Evolutionary conservation across 2,329 filamentous ascomycete genomes (phyloP).

Genomic region (Alternaria postmessia): DNA sequence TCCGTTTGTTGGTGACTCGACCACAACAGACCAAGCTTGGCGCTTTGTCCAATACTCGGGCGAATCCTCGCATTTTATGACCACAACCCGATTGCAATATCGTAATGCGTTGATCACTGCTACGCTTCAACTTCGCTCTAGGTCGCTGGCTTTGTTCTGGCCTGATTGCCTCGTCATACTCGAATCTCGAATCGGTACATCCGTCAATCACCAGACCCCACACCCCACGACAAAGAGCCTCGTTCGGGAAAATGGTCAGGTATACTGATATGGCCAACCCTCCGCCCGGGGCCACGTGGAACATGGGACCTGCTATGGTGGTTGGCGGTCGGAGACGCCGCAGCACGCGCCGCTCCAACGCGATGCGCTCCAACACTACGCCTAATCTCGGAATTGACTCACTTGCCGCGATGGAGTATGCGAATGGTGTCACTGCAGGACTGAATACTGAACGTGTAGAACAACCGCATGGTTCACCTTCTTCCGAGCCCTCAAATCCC

Average conservation of each 20-base stretch:
- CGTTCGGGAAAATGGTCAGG: constrained; percentile 3
- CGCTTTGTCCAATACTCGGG: constrained; percentile 1
- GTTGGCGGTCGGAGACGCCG: constrained; percentile 31
- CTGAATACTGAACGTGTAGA: constrained; percentile 5
- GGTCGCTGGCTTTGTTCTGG: neutral
- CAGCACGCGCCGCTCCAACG: constrained; percentile 24
- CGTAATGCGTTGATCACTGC: neutral
- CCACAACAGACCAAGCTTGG: constrained; percentile 14
- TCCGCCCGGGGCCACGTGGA: constrained; percentile 4
- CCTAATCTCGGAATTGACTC: constrained; percentile 18
- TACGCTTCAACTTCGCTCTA: neutral
- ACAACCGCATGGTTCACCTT: constrained; percentile 10
- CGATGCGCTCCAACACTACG: constrained; percentile 26
- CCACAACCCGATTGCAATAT: neutral
- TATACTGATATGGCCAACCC: constrained; percentile 1
- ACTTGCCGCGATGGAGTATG: constrained; percentile 9
- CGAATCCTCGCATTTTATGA: neutral
- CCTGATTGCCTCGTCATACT: constrained; percentile 1
- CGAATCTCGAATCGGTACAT: neutral
- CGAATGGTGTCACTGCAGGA: constrained; percentile 4
- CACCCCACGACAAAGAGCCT: neutral
- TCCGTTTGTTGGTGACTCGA: constrained; percentile 26
- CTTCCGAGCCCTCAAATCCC: constrained; percentile 2
- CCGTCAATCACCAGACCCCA: neutral
- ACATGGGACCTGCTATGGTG: constrained; percentile 14